phyloP scores from a whole-genome alignment of 768 basidiomycete species.

The Coprinopsis sp. region DNA sequence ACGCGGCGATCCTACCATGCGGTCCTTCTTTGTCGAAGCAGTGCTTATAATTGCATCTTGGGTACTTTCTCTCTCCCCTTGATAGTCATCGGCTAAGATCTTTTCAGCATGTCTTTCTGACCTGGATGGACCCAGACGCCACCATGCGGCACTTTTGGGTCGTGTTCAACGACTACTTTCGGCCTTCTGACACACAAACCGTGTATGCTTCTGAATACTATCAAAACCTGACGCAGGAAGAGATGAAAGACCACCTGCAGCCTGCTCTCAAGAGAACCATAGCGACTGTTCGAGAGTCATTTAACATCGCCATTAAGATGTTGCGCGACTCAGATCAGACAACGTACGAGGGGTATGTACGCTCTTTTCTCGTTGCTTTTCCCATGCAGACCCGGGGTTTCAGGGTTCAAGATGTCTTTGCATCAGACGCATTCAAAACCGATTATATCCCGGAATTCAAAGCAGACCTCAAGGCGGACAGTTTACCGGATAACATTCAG shows the following conservation, averaged over 20 bases:
- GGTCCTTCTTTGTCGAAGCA: no score
- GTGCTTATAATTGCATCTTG: no score
- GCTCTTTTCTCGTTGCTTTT: no score
- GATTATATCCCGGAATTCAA: neutral
- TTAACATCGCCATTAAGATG: neutral
- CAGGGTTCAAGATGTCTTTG: neutral
- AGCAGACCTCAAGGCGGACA: neutral
- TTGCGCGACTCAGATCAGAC: no score
- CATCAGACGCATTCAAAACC: neutral
- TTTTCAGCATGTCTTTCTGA: conserved; percentile 8
- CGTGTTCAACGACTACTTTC: conserved; percentile 40
- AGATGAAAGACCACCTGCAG: no score
- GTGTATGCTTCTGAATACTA: conserved; percentile 20
- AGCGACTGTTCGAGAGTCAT: no score
- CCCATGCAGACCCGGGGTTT: neutral
- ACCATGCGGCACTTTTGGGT: conserved; percentile 32
- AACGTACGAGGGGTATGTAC: no score
- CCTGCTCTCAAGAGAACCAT: no score
- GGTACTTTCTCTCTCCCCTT: neutral
- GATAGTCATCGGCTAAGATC: neutral
- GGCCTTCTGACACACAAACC: conserved; percentile 17
- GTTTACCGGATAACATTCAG: neutral
- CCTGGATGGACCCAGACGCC: neutral
- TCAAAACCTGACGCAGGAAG: conserved; percentile 20
- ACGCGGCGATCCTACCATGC: no score